phyloP scores from a whole-genome alignment of 2,329 filamentous ascomycete genomes.

The Zasmidium angulare region DNA sequence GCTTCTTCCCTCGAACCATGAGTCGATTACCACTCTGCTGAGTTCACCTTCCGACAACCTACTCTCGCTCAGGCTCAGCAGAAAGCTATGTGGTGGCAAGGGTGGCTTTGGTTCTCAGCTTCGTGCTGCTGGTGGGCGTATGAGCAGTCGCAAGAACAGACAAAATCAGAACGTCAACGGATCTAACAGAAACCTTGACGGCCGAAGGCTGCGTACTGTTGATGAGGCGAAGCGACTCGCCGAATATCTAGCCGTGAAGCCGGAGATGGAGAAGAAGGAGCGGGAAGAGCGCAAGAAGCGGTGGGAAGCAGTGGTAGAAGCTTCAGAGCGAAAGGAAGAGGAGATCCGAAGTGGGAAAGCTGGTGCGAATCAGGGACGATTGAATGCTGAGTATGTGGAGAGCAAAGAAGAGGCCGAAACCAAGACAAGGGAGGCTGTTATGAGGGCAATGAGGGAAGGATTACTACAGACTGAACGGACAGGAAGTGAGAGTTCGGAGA shows the following conservation, averaged over 20 bases:
- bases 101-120: constrained; percentile 97
- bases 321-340: constrained; percentile 77
- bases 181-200: constrained; percentile 90
- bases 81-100: constrained; percentile 85
- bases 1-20: constrained; percentile 55
- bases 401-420: constrained; percentile 88
- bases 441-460: constrained; percentile 67
- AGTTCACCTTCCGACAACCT: constrained; percentile 56
- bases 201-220: constrained; percentile 83
- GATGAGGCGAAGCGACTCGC: constrained; percentile 94
- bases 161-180: constrained; percentile 71
- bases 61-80: constrained; percentile 76
- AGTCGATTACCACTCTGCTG: constrained; percentile 63
- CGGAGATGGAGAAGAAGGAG: constrained; percentile 94
- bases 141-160: constrained; percentile 92
- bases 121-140: constrained; percentile 92
- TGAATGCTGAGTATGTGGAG: constrained; percentile 93
- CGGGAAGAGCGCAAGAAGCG: constrained; percentile 80
- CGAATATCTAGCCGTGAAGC: constrained; percentile 92
- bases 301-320: constrained; percentile 85
- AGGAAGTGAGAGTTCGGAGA: constrained; percentile 41
- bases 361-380: constrained; percentile 54
- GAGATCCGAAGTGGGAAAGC: constrained; percentile 74
- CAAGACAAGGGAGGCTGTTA: constrained; percentile 74
- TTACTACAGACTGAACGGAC: constrained; percentile 46